Percentiles rank a stretch among this genome's conserved stretches.
These are phyloP conservation scores for Fusarium metavorans DNA, from an alignment of 2,329 filamentous ascomycete genomes.

Conservation along the genomic window DNA sequence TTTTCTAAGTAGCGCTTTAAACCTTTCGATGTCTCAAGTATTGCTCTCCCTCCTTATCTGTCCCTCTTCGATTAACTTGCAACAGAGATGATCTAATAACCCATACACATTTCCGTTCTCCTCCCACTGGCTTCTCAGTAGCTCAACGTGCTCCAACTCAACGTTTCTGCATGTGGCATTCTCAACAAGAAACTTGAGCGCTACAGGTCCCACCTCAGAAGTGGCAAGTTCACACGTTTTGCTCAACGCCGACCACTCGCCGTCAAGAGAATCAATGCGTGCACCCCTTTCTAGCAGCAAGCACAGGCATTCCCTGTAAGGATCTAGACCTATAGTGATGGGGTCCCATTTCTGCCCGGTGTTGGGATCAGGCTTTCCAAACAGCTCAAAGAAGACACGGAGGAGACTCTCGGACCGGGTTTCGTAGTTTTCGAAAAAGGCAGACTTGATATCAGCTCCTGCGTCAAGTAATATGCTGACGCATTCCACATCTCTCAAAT, in stretches of 20 bases:
- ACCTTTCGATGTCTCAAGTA: neutral
- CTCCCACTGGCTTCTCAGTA: neutral
- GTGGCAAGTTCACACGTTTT: neutral
- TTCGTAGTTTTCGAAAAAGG: neutral
- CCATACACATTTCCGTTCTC: neutral
- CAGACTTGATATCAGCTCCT: neutral
- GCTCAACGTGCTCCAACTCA: neutral
- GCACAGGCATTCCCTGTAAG: neutral
- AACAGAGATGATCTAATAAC: neutral
- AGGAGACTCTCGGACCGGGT: neutral
- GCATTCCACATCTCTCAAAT: neutral
- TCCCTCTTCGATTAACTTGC: neutral
- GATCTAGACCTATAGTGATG: neutral
- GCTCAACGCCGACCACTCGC: neutral
- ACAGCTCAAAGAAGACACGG: neutral
- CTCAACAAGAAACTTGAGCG: neutral
- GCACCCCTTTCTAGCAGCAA: neutral
- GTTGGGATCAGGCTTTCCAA: neutral
- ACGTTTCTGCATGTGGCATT: neutral
- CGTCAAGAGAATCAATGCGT: neutral
- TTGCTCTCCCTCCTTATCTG: neutral
- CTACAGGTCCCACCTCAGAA: neutral
- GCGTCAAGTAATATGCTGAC: neutral
- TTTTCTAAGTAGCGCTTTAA: no score
- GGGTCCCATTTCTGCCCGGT: neutral